Base-by-base conservation (phyloP, 2,329 filamentous ascomycete species). In the Amylocarpus encephaloides region DNA sequence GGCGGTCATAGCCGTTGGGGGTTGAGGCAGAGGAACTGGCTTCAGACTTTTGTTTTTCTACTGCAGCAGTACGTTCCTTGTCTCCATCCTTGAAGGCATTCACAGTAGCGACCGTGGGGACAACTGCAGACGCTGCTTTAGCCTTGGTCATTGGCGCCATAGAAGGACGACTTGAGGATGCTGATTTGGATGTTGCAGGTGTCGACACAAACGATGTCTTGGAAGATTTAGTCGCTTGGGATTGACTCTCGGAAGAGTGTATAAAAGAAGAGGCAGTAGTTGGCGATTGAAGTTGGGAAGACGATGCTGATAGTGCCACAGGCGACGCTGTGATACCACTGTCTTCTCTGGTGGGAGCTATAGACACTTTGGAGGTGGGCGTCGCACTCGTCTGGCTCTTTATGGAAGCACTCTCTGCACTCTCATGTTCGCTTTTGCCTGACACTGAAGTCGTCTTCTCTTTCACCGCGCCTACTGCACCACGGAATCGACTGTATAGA, bases 401-500 rank as follows among this genome's bases (percentile, higher is more conserved):
- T 54, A 70, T 71, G 2, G 73, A 72, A 1, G 60, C 56, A 36
- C 61, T 60, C 51, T 80, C 67, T 53, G 75, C 61, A 67, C 67
- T 59, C 63, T 73, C 67, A 60, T 67, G 56, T 62, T 77, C 67
- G 60, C 72, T 67, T 44, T 67, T 56, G 51, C 55, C 50, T 16
- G 57, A 57, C 61, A 62, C 49, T 59, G 64, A 41, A 53, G 61
- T 18, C 58, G 60, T 43, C 67, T 73, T 73, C 49, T 82, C 79
- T 58, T 79, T 84, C 39, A 76, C 79, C 12, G 76, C 86, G 13
- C 85, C 34, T n/a, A 94, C 88, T 0, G 84, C 90, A 50, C 88
- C 88, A 64, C 84, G 83, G 60, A 97, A 77, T 34, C 90, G 83
- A 68, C 80, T 93, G 67, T 96, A 97, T 34, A 97, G 72, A 1